A percentile compares a stretch with the other conserved stretches of the same genome.
Evolutionary conservation across 106 monocot species (phyloP).

Genomic region (Phalaenopsis aphrodite): DNA sequence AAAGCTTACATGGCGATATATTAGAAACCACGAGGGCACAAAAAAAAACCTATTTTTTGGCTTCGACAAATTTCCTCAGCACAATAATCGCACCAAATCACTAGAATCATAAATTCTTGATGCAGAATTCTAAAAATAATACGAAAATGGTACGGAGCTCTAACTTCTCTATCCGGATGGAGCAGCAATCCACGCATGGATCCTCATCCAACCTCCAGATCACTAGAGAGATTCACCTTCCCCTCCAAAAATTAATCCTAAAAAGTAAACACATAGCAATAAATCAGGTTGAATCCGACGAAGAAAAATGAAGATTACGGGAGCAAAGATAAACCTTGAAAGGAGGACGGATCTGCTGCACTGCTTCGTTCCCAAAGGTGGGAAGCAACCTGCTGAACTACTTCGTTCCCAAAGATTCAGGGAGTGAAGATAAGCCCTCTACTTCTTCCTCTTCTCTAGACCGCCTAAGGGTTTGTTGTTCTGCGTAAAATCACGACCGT

Average conservation of each 20-base stretch:
- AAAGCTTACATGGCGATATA: conserved; percentile 48
- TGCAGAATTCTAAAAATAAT: too few relatives aligned
- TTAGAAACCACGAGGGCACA: too few relatives aligned
- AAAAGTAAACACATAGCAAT: neutral
- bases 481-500: neutral
- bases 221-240: conserved; percentile 12
- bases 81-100: too few relatives aligned
- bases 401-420: neutral
- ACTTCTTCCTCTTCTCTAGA: neutral
- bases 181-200: neutral
- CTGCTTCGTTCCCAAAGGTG: neutral
- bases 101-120: too few relatives aligned
- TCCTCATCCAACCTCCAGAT: conserved; percentile 12
- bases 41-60: too few relatives aligned
- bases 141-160: neutral
- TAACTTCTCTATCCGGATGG: neutral
- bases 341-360: too few relatives aligned
- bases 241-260: neutral
- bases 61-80: too few relatives aligned
- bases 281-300: neutral
- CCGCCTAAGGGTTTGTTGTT: neutral
- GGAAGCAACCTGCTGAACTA: too few relatives aligned
- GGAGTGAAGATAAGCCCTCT: neutral
- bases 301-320: neutral
- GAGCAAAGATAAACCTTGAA: neutral